Evolutionary conservation across 352 stramenopile genomes (phyloP), one percentile per base, ranked within the genome.

Genomic region (Globisporangium parvum): DNA sequence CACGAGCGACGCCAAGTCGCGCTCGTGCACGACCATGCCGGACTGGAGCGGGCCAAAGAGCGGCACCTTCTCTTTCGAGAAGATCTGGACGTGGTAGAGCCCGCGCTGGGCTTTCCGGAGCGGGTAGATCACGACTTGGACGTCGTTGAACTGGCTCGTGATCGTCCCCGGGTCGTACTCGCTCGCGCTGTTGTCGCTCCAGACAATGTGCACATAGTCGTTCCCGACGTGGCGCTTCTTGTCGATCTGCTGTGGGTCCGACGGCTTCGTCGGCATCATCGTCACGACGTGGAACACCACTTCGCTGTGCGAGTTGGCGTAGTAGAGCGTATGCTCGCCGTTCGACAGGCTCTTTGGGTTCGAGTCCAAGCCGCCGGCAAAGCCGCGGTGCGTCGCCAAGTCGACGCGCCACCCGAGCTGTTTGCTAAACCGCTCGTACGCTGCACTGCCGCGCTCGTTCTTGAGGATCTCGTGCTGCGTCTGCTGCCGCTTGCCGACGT

Each of bases 211-310:
- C 3, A 95, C 85, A 50, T 87, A 93, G 65, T 93, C 85, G 47
- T 95, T 95, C 28, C 85, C 85, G 18, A 95, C 85, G 50, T 95
- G 85, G 15, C 85, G 74, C 69, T 95, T 95, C 64, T 95, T 95
- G 55, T 95, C 85, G 52, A 95, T 95, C 55, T 95, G 85, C 66
- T 95, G 83, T 12, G 71, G 71, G 45, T 95, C 85, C 12, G 67
- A 71, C 1, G 73, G 48, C 53, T 91, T 91, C 4, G 85, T 93
- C 6, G 83, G 83, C 83, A 95, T 95, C 77, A 80, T 93, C 17
- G 83, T 93, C 40, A 95, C 81, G 17, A 95, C 78, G 50, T 95
- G 85, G 60, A 91, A 95, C 52, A 91, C 73, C n/a, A 95, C 76
- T 66, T 95, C 85, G 52, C 77, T 87, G 59, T 91, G 82, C 49